These are phyloP conservation scores for Pyrenula aspistea DNA, from an alignment of 495 filamentous ascomycete species.

Conservation along the genomic window DNA sequence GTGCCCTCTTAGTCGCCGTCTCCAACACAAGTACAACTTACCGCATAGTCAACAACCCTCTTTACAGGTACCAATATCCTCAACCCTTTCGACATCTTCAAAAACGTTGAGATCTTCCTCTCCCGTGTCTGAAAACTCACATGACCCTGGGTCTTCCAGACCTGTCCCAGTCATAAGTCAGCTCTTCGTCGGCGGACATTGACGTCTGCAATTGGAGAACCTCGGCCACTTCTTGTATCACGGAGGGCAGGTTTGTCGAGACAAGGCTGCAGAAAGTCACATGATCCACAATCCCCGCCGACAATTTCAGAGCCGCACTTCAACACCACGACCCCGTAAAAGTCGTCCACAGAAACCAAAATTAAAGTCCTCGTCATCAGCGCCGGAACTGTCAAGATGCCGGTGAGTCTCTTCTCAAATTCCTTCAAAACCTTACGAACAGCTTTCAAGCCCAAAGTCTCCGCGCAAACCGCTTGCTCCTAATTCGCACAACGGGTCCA, in stretches of 20 bases:
- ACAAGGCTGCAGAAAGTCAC: not conserved
- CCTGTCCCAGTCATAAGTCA: too few relatives aligned
- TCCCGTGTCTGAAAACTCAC: too few relatives aligned
- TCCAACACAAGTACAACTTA: too few relatives aligned
- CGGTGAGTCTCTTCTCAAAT: slow-evolving; percentile 49
- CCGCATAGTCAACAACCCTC: slow-evolving; percentile 98
- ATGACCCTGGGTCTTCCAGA: too few relatives aligned
- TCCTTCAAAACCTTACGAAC: too few relatives aligned
- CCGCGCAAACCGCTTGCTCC: too few relatives aligned
- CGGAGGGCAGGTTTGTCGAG: not conserved
- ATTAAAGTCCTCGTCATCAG: not conserved
- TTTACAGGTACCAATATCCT: slow-evolving; percentile 94
- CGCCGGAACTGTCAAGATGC: slow-evolving; percentile 44
- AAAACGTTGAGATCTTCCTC: not conserved
- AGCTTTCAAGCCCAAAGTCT: too few relatives aligned
- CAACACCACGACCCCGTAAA: not conserved
- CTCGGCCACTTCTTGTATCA: not conserved
- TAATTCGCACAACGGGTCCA: not conserved
- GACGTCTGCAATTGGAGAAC: not conserved
- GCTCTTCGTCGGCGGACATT: not conserved
- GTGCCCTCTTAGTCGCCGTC: too few relatives aligned
- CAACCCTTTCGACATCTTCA: slow-evolving; percentile 61
- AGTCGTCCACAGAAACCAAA: not conserved
- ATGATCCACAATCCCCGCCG: not conserved
- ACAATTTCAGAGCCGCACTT: not conserved